Evolutionary conservation across 768 basidiomycete species (phyloP).

Genomic region (Megacollybia marginata): DNA sequence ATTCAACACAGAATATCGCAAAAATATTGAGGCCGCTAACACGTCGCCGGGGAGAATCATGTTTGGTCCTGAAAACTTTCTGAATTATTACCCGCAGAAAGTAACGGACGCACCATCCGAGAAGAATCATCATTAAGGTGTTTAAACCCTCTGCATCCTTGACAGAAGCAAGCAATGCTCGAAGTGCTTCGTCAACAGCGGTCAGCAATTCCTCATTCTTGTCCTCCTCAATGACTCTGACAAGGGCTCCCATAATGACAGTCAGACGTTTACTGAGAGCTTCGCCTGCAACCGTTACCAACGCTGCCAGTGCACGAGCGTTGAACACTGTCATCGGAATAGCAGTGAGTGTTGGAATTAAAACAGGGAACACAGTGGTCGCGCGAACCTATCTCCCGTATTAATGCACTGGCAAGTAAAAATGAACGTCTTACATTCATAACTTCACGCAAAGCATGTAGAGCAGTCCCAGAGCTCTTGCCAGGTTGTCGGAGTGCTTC

Average conservation of each 20-base stretch:
- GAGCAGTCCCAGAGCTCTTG: slow-evolving; percentile 88
- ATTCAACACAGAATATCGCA: slow-evolving; percentile 74
- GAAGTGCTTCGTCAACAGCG: slow-evolving; percentile 71
- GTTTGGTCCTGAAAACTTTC: slow-evolving; percentile 63
- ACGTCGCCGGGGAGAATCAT: slow-evolving; percentile 60
- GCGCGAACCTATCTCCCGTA: slow-evolving; percentile 68
- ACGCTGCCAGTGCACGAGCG: slow-evolving; percentile 78
- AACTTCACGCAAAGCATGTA: slow-evolving; percentile 89
- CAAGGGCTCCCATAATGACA: slow-evolving; percentile 70
- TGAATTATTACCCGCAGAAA: not conserved
- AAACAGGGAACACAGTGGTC: slow-evolving; percentile 91
- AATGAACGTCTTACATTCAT: slow-evolving; percentile 66
- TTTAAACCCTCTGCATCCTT: slow-evolving; percentile 85
- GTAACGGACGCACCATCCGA: slow-evolving; percentile 65
- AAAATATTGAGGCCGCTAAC: slow-evolving; percentile 77
- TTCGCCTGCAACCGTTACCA: slow-evolving; percentile 90
- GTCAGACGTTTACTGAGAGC: slow-evolving; percentile 82
- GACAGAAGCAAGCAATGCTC: slow-evolving; percentile 71
- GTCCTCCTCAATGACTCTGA: slow-evolving; percentile 68
- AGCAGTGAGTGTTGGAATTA: slow-evolving; percentile 88
- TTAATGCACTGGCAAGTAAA: not conserved
- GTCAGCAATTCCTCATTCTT: slow-evolving; percentile 58
- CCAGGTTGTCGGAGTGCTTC: slow-evolving; percentile 93
- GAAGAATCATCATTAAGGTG: slow-evolving; percentile 78
- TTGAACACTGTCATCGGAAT: slow-evolving; percentile 95